phyloP scores from a whole-genome alignment of 305 asterid species.

The Fraxinus sp. region DNA sequence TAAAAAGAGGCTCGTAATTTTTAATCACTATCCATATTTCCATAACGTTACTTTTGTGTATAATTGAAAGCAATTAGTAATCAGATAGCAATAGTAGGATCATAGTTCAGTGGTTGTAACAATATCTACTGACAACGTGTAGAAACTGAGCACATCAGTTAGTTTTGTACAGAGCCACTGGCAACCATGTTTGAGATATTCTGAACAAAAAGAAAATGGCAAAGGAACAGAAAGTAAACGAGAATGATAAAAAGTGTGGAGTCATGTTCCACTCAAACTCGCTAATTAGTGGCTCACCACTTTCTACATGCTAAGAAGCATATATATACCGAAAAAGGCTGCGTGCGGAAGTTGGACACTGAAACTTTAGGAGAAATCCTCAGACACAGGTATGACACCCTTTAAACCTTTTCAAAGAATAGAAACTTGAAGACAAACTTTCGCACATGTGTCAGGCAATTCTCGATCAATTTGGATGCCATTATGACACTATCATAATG shows the following conservation, averaged over 20 bases:
- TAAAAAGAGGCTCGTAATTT: background rate
- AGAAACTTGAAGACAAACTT: background rate
- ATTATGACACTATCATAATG: background rate
- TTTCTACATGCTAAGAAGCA: background rate
- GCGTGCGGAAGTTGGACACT: background rate
- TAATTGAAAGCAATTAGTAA: background rate
- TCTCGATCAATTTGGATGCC: no score
- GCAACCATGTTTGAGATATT: background rate
- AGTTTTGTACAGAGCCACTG: background rate
- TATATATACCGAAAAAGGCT: background rate
- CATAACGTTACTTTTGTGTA: background rate
- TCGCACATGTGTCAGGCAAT: background rate
- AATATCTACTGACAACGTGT: background rate
- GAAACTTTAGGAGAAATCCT: background rate
- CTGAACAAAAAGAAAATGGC: background rate
- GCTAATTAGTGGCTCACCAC: background rate
- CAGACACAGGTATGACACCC: background rate
- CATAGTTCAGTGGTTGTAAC: constrained; percentile 1
- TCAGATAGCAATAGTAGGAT: background rate
- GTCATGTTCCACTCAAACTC: constrained; percentile 15
- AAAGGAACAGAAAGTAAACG: background rate
- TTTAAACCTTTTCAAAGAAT: background rate
- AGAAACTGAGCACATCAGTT: background rate
- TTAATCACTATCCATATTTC: background rate
- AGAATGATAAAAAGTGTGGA: constrained; percentile 51